phyloP scores from a whole-genome alignment of 129 eudicot genomes.

The Logfia minima region DNA sequence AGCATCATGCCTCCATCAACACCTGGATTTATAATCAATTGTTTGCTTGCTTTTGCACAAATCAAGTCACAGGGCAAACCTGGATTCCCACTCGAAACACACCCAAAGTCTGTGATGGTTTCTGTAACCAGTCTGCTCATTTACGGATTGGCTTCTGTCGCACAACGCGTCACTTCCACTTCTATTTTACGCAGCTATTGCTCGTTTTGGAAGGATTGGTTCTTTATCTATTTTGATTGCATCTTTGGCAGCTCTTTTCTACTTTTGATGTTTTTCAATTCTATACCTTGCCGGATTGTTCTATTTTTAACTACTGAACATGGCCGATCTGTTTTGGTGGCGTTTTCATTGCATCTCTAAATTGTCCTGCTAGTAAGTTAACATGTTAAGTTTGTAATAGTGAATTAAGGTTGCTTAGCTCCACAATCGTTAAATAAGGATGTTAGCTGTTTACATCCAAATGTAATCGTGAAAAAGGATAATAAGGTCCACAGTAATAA shows the following conservation, averaged over 20 bases:
- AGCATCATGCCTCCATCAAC: neutral
- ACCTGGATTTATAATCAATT: neutral
- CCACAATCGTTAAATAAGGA: neutral
- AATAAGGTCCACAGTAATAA: too few relatives aligned
- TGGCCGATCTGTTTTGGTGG: neutral
- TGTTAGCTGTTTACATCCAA: neutral
- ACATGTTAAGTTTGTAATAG: too few relatives aligned
- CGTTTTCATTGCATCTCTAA: neutral
- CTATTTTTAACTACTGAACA: neutral
- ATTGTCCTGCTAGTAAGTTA: neutral
- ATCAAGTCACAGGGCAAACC: neutral
- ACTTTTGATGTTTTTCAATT: neutral
- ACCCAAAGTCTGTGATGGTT: neutral
- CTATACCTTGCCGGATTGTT: neutral
- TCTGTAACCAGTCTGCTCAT: conserved; percentile 4
- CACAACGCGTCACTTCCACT: neutral
- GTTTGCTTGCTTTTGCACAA: neutral
- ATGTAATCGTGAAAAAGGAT: too few relatives aligned
- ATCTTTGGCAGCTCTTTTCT: neutral
- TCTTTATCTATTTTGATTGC: neutral
- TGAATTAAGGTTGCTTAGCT: too few relatives aligned
- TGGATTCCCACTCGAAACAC: neutral
- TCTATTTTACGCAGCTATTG: neutral
- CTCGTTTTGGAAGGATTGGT: neutral
- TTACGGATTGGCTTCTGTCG: neutral